Base-by-base conservation (phyloP, 2,329 filamentous ascomycete genomes). In the Rutstroemia sp. region DNA sequence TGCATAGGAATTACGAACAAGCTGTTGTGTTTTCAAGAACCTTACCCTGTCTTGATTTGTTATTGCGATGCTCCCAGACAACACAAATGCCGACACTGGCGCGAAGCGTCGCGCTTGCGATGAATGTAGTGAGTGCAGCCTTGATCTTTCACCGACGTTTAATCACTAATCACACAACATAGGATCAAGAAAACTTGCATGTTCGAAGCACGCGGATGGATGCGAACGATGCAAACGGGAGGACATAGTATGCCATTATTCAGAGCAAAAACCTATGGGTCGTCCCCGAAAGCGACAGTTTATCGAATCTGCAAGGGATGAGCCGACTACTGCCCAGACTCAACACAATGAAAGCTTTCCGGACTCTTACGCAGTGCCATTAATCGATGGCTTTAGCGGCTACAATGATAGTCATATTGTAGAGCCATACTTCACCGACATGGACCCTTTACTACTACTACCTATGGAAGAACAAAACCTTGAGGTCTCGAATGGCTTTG, bases 261-360 rank as follows among this genome's bases (percentile, higher is more conserved):
- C 82, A 7, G 73, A 76, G 12, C 83, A 86, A 67, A 86, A 86
- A 69, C 80, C 73, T 42, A 86, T 86, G 83, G 83, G 83, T 4
- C 75, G 83, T 44, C 83, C 83, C 21, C 73, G 82, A 55, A 86
- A 86, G 70, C 74, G 80, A 57, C 76, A 71, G 39, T 68, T 66
- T 49, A 61, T 65, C 34, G 65, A 69, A 49, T 57, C 59, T n/a
- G 27, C 55, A 16, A 56, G 49, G 44, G 61, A 64, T 12, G 57
- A 61, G 23, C 57, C 46, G 16, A 16, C 27, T 16, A 37, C 17
- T 5, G 51, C 59, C 21, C 48, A 57, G 8, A 46, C 17, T 14
- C 25, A 54, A 25, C 37, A 37, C 48, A 48, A 52, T 23, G 25
- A 53, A 8, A 27, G 57, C 30, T 17, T 44, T n/a, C 47, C 56